These are phyloP conservation scores for Macrophomina tecta DNA, from an alignment of 2,329 filamentous ascomycete genomes.

Conservation along the genomic window DNA sequence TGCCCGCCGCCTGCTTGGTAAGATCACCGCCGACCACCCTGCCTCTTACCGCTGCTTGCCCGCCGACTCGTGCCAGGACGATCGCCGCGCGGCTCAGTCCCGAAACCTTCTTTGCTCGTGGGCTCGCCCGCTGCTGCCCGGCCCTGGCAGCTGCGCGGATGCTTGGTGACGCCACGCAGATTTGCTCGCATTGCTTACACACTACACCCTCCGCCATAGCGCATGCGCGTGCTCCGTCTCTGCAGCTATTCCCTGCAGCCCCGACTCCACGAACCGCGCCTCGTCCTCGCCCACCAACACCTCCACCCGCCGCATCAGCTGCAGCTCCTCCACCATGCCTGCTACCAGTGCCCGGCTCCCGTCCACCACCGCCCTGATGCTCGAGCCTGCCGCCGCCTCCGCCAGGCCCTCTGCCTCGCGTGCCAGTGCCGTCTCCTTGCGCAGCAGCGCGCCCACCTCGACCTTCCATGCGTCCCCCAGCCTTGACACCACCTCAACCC, in stretches of 20 bases:
- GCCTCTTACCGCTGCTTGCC: conserved; percentile 9
- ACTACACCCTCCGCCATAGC: conserved; percentile 13
- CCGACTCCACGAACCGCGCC: conserved; percentile 43
- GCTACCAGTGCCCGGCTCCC: conserved; percentile 40
- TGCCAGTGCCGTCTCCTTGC: conserved; percentile 41
- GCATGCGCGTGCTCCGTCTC: background rate
- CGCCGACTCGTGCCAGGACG: background rate
- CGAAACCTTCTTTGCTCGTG: conserved; percentile 6
- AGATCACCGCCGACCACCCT: background rate
- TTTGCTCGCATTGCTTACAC: conserved; percentile 22
- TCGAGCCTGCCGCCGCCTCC: conserved; percentile 39
- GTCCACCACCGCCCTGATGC: conserved; percentile 39
- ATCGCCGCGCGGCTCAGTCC: conserved; percentile 11
- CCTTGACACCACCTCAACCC: conserved; percentile 33
- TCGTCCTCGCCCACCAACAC: conserved; percentile 40
- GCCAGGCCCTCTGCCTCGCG: conserved; percentile 42
- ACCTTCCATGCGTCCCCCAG: conserved; percentile 43
- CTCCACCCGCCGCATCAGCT: conserved; percentile 42
- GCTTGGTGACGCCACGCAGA: conserved; percentile 25
- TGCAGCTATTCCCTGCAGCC: conserved; percentile 9
- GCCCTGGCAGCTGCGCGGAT: conserved; percentile 18
- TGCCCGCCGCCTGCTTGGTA: conserved; percentile 1
- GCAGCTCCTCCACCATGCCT: conserved; percentile 43
- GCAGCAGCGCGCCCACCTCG: conserved; percentile 41
- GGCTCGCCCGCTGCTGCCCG: background rate